Percentiles rank a stretch among this genome's conserved stretches.
Evolutionary conservation across 2,329 filamentous ascomycete genomes (phyloP).

Genomic region (Xylaria hypoxylon): DNA sequence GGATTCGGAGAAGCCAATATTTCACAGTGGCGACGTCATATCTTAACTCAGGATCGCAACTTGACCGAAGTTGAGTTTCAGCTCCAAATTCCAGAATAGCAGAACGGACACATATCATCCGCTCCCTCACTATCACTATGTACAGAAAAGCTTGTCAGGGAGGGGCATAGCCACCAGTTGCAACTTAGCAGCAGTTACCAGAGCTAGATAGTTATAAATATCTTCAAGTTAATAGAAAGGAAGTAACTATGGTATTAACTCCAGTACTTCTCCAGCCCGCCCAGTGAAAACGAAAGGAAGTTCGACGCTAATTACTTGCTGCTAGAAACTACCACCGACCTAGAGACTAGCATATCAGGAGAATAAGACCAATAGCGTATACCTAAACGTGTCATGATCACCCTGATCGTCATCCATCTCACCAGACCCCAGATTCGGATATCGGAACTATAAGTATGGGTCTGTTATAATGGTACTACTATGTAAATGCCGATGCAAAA

Average conservation of each 20-base stretch:
- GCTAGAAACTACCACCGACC: background rate
- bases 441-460: conserved; percentile 5
- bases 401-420: conserved; percentile 17
- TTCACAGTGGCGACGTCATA: conserved; percentile 20
- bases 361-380: conserved; percentile 18
- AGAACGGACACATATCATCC: conserved; percentile 15
- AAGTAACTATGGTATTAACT: background rate
- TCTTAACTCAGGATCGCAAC: background rate
- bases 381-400: conserved; percentile 6
- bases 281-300: conserved; percentile 17
- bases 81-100: background rate
- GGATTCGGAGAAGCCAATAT: conserved; percentile 5
- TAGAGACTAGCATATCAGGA: background rate
- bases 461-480: conserved; percentile 1
- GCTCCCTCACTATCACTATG: background rate
- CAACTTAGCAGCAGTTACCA: background rate
- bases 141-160: background rate
- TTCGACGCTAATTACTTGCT: conserved; percentile 25
- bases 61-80: background rate
- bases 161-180: background rate
- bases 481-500: background rate
- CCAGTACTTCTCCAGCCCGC: background rate
- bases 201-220: background rate
- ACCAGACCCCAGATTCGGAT: conserved; percentile 7
- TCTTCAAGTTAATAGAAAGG: too few relatives aligned